Base-by-base conservation (phyloP, 331 rosid species). In the Arachis monticola region DNA sequence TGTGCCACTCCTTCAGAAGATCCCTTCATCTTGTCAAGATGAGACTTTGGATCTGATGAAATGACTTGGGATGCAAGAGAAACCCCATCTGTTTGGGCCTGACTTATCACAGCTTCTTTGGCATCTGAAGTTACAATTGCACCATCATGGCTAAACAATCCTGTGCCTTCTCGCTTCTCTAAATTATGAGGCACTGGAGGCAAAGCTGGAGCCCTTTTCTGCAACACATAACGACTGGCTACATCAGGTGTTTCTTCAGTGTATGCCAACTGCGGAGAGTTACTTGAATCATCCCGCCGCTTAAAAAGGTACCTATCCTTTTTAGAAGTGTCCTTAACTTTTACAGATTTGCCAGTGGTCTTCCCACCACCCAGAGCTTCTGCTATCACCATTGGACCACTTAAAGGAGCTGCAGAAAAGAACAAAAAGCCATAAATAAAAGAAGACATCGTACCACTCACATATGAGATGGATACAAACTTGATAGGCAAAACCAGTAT, bases 301-400 rank as follows among this genome's bases (percentile, higher is more conserved):
- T 92, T 90, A 69, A 95, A 83, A 72, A 95, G 93, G 76, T 92
- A 92, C 76, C 82, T 92, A 60, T 92, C 94, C 79, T 90, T 95
- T 80, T 95, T 95, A 38, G 89, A 78, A 78, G 8, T 84, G 47
- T 86, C 97, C 88, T 92, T 95, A 32, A 84, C 85, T 85, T 92
- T 92, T 79, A 60, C 69, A 35, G 84, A 82, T 88, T 87, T 95
- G 9, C 85, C 35, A 35, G 87, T 53, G 67, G 65, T 83, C 79
- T 80, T 95, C 74, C 83, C 83, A 76, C 86, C 89, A 9, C 98
- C 93, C 76, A 90, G 81, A 75, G 89, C 65, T 79, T 92, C 99
- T 1, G 96, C 97, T 62, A 92, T 89, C 81, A 92, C 98, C 84
- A 95, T 45, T 1, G 99, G 99, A 70, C 99, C 99, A 72, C 96